Conservation (phyloP, 2,329 filamentous ascomycete species). For the Cryphonectria carpinicola region DNA sequence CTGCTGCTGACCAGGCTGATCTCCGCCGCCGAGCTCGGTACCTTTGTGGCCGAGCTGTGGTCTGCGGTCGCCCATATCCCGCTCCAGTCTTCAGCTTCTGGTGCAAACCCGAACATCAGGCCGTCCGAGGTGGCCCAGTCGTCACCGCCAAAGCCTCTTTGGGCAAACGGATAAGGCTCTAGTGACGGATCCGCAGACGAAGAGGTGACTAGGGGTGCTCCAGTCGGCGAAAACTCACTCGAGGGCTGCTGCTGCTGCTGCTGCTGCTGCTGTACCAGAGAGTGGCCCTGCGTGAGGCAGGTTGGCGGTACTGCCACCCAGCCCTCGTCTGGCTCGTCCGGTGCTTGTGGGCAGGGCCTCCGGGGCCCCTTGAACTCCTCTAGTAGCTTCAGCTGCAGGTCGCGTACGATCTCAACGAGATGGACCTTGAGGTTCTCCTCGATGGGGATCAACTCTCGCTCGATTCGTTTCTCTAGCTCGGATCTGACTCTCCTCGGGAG, state of each 20-base stretch:
- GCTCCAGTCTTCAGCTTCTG: not conserved
- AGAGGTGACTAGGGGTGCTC: not conserved
- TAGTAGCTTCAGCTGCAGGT: slow-evolving; percentile 28
- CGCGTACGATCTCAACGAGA: slow-evolving; percentile 29
- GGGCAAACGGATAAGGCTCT: not conserved
- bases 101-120: not conserved
- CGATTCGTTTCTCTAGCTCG: slow-evolving; percentile 28
- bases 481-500: slow-evolving; percentile 27
- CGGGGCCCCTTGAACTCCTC: slow-evolving; percentile 23
- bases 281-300: not conserved
- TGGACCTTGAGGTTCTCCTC: slow-evolving; percentile 28
- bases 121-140: not conserved
- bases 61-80: not conserved
- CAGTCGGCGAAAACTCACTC: not conserved
- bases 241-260: not conserved
- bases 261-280: not conserved
- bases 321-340: not conserved
- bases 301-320: not conserved
- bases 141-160: not conserved
- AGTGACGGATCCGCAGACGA: not conserved
- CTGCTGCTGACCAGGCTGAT: not conserved
- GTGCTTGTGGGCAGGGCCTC: not conserved
- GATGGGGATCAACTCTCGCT: slow-evolving; percentile 23
- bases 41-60: not conserved
- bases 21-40: not conserved